A percentile compares a stretch with the other conserved stretches of the same genome.
These are phyloP conservation scores for Myriosclerotinia scirpicola DNA, from an alignment of 2,329 filamentous ascomycete genomes.

Conservation along the genomic window DNA sequence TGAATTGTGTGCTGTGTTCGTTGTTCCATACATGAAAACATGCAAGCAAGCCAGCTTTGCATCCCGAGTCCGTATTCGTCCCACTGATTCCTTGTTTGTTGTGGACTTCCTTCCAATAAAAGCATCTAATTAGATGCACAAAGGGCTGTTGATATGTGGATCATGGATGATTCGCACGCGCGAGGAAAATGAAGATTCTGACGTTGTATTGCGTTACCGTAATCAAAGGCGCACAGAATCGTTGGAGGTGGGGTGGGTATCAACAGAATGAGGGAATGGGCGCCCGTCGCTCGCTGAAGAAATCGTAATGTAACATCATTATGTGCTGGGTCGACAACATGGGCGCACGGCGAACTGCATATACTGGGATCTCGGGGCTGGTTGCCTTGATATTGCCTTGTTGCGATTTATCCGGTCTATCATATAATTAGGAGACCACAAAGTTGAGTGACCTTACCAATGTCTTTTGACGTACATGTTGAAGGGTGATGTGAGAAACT, in stretches of 20 bases:
- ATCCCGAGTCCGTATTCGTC: slow-evolving; percentile 16
- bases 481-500: slow-evolving; percentile 12
- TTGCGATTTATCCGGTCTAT: slow-evolving; percentile 3
- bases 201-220: slow-evolving; percentile 10
- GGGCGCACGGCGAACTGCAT: slow-evolving; percentile 14
- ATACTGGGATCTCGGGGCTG: slow-evolving; percentile 19
- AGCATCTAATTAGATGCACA: background rate
- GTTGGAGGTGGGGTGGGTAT: slow-evolving; percentile 5
- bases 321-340: slow-evolving; percentile 17
- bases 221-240: slow-evolving; percentile 11
- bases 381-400: slow-evolving; percentile 9
- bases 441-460: background rate
- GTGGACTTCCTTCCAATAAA: background rate
- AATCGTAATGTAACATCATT: slow-evolving; percentile 18
- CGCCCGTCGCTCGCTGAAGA: slow-evolving; percentile 15
- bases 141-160: background rate
- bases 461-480: slow-evolving; percentile 7
- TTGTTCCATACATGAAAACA: background rate
- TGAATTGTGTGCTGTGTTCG: background rate
- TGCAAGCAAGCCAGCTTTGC: slow-evolving; percentile 17
- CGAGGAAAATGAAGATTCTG: slow-evolving; percentile 4
- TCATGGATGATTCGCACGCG: background rate
- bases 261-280: background rate
- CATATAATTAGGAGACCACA: background rate
- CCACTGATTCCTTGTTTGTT: background rate